phyloP scores from a whole-genome alignment of 257 asterid species.

The Ilex aquifolium region DNA sequence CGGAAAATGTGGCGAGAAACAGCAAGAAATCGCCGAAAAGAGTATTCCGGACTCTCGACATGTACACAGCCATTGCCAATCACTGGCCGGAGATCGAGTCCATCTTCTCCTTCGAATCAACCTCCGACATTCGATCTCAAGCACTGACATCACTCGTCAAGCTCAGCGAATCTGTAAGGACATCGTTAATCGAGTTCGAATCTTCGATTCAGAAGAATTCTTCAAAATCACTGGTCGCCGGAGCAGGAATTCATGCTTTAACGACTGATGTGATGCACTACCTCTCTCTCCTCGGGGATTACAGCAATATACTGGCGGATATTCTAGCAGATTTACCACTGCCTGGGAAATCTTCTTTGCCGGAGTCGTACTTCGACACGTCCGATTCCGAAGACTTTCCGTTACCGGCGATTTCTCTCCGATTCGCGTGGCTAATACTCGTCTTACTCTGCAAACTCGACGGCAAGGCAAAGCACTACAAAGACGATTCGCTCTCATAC shows the following conservation, averaged over 20 bases:
- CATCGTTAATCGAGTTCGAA: background rate
- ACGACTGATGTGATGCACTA: background rate
- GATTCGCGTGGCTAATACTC: background rate
- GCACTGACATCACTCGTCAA: background rate
- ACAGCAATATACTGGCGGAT: background rate
- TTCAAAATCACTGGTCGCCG: background rate
- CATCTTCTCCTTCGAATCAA: background rate
- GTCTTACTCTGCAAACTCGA: background rate
- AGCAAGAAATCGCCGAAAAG: background rate
- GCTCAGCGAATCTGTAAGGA: background rate
- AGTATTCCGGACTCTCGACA: background rate
- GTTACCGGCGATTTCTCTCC: background rate
- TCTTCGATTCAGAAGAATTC: background rate
- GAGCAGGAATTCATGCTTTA: background rate
- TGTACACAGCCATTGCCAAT: background rate
- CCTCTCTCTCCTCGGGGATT: background rate
- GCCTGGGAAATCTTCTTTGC: background rate
- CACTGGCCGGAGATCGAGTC: background rate
- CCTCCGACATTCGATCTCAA: background rate
- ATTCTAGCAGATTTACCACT: background rate
- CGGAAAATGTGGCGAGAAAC: background rate
- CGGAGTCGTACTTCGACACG: background rate
- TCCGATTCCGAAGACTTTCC: background rate
- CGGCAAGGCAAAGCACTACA: background rate
- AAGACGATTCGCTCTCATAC: background rate